Evolutionary conservation across 768 basidiomycete species (phyloP).

Genomic region (Tylopilus vinaceipallidus): DNA sequence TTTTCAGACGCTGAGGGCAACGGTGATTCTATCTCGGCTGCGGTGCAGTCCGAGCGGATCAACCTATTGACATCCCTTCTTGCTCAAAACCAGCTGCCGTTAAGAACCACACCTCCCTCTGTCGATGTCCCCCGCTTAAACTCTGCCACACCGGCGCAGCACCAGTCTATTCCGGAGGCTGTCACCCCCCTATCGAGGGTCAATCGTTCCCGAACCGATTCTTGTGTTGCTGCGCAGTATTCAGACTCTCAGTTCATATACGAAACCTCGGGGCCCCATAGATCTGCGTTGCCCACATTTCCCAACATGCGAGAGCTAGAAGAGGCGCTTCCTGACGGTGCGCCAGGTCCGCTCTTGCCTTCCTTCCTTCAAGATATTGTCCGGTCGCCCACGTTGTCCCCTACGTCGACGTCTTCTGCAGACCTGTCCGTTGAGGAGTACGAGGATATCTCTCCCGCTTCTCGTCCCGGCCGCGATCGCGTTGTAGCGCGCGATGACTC

Average conservation of each 20-base stretch:
- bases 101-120: constrained; percentile 15
- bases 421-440: constrained; percentile 64
- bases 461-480: constrained; percentile 27
- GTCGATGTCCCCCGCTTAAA: constrained; percentile 37
- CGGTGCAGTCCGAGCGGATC: constrained; percentile 83
- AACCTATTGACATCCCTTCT: constrained; percentile 75
- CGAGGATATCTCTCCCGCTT: constrained; percentile 36
- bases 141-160: constrained; percentile 46
- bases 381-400: constrained; percentile 62
- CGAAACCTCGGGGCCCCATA: constrained; percentile 54
- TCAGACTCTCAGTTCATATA: constrained; percentile 57
- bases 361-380: constrained; percentile 77
- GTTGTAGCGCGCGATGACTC: constrained; percentile 28
- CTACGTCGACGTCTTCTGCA: constrained; percentile 62
- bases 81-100: constrained; percentile 47
- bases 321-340: constrained; percentile 25
- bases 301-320: constrained; percentile 26
- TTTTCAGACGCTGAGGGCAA: constrained; percentile 78
- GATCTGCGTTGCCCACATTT: constrained; percentile 41
- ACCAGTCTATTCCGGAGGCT: constrained; percentile 39
- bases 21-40: constrained; percentile 81
- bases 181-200: constrained; percentile 33
- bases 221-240: constrained; percentile 42
- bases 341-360: constrained; percentile 60
- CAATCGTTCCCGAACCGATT: constrained; percentile 50